These are phyloP conservation scores for Alternaria longipes DNA, from an alignment of 2,329 filamentous ascomycete genomes.

Conservation along the genomic window DNA sequence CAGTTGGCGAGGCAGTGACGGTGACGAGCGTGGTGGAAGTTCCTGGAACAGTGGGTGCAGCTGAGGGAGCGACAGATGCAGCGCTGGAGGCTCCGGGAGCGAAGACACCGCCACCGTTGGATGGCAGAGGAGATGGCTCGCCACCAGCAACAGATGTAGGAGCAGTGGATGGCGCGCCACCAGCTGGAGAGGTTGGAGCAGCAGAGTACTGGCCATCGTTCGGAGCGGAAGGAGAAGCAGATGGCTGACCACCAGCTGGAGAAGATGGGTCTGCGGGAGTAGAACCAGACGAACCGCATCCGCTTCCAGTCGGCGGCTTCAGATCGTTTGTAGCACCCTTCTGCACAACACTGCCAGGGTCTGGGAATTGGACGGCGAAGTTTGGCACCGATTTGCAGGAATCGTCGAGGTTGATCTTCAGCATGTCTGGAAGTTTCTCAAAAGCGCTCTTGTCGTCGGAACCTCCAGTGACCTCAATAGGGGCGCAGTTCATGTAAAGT, in stretches of 20 bases:
- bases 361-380: too few species aligned
- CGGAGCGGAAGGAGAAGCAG: conserved; percentile 20
- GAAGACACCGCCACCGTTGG: conserved; percentile 43
- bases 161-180: conserved; percentile 10
- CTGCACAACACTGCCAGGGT: too few species aligned
- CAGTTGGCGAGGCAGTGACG: conserved; percentile 30
- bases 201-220: conserved; percentile 15
- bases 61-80: conserved; percentile 19
- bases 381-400: too few species aligned
- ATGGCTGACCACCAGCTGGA: conserved; percentile 26
- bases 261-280: conserved; percentile 27
- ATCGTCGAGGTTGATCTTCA: too few species aligned
- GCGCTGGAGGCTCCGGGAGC: conserved; percentile 37
- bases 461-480: conserved; percentile 69
- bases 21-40: conserved; percentile 45
- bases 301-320: too few species aligned
- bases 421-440: conserved; percentile 74
- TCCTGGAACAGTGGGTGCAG: conserved; percentile 23
- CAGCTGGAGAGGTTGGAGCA: conserved; percentile 5
- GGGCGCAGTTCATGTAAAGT: conserved; percentile 89
- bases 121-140: conserved; percentile 22
- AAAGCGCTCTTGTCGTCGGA: conserved; percentile 64
- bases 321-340: too few species aligned
- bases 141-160: conserved; percentile 7
- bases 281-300: too few species aligned